Conservation (phyloP, 1,139 yeast genomes). For the Taphrina communis region DNA sequence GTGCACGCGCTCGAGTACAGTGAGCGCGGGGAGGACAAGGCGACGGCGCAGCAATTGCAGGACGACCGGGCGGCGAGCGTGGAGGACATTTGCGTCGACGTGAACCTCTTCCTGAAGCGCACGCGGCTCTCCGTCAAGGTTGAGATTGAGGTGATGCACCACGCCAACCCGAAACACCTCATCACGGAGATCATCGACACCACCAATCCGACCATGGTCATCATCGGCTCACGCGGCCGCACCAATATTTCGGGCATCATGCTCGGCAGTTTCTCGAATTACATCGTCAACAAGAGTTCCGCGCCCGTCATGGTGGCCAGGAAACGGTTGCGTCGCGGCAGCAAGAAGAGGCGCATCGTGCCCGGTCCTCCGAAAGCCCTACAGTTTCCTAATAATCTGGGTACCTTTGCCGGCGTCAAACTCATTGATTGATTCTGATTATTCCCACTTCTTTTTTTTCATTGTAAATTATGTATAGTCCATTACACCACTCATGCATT, state of each 20-base stretch:
- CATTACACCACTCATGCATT: no score
- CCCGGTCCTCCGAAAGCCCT: constrained; percentile 25
- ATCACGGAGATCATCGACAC: constrained; percentile 82
- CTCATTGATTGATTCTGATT: background rate
- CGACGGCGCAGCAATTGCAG: constrained; percentile 46
- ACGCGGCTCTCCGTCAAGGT: constrained; percentile 80
- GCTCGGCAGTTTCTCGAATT: constrained; percentile 75
- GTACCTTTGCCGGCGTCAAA: constrained; percentile 27
- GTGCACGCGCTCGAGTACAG: constrained; percentile 76
- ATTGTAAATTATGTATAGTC: no score
- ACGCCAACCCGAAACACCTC: constrained; percentile 85
- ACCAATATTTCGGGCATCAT: constrained; percentile 77
- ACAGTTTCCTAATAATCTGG: constrained; percentile 23
- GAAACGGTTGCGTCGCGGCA: constrained; percentile 64
- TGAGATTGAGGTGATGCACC: constrained; percentile 77
- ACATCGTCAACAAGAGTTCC: constrained; percentile 73
- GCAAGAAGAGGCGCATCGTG: constrained; percentile 36
- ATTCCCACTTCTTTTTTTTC: no score
- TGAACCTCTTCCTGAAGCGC: constrained; percentile 64
- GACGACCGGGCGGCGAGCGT: constrained; percentile 63
- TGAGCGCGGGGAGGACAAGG: constrained; percentile 46
- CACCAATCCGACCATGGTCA: constrained; percentile 78
- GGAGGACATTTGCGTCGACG: constrained; percentile 65
- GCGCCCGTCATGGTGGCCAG: constrained; percentile 93
- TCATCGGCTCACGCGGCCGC: constrained; percentile 81